Conservation (phyloP, 1,284 basidiomycete species). For the Papiliotrema terrestris region DNA sequence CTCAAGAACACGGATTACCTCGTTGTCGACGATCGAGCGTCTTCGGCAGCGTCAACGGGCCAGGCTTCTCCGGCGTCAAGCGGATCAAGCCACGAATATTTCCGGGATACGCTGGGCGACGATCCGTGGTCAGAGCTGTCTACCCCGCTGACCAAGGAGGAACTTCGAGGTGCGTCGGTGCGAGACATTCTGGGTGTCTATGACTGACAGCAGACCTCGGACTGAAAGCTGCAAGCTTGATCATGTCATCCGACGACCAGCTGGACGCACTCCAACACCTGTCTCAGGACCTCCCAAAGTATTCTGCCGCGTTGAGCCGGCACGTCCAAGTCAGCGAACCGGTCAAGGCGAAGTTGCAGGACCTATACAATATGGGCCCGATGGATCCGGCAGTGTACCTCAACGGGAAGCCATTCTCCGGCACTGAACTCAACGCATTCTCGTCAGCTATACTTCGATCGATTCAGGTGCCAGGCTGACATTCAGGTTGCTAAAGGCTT, state of each 20-base stretch:
- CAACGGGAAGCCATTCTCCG: constrained; percentile 65
- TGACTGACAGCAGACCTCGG: constrained; percentile 59
- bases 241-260: constrained; percentile 60
- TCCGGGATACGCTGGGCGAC: constrained; percentile 31
- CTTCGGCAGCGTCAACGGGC: constrained; percentile 19
- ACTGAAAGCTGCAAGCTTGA: constrained; percentile 66
- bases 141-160: constrained; percentile 61
- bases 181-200: not conserved
- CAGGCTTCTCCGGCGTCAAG: constrained; percentile 11
- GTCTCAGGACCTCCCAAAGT: constrained; percentile 82
- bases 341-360: constrained; percentile 59
- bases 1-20: constrained; percentile 98
- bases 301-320: constrained; percentile 66
- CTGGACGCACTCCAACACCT: constrained; percentile 65
- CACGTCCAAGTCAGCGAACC: constrained; percentile 53
- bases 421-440: constrained; percentile 67
- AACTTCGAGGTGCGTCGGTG: constrained; percentile 54
- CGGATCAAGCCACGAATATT: constrained; percentile 14
- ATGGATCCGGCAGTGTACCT: constrained; percentile 58
- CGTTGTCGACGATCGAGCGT: constrained; percentile 74
- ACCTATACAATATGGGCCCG: constrained; percentile 49
- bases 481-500: constrained; percentile 60
- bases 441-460: constrained; percentile 49
- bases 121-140: constrained; percentile 54
- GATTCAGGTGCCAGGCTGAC: constrained; percentile 10